Base-by-base conservation (phyloP, 306 rosid species). In the Luffa aegyptiaca region DNA sequence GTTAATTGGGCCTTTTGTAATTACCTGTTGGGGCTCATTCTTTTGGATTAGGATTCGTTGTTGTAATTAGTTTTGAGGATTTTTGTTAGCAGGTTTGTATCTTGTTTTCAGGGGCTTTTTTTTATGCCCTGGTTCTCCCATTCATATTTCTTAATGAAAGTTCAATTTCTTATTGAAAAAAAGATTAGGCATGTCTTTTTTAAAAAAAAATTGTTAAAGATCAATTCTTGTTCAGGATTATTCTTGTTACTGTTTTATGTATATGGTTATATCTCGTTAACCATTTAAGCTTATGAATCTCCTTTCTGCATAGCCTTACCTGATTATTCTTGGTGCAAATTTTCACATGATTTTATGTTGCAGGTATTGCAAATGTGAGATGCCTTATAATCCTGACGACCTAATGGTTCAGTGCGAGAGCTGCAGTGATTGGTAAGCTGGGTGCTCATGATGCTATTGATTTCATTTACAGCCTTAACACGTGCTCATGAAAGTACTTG, bases 341-440 rank as follows among this genome's bases (percentile, higher is more conserved):
- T 70, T 41, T 82, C 80, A 65, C 21, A 80, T 75, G 8, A 76
- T 83, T 77, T 81, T 49, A 48, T 69, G 49, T 87, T 82, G 89
- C 93, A 96, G 99, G 87, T 96, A 93, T 86, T 96, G 99, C 89
- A 96, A 96, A 86, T 96, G 99, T 81, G 99, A 96, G 91, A 96
- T 96, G 99, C 99, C 99, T 56, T 96, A 96, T 83, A 96, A 96
- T 58, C 99, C 99, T 10, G 99, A 96, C 72, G 98, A 96, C 80
- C 87, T 96, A 72, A 96, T 96, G 99, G 94, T 96, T 80, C 99
- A 96, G 80, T 96, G 99, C 48, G 99, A 96, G 79, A 92, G 89
- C 70, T 96, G 99, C 87, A 89, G 80, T 82, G 99, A 96, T 77
- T 96, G 99, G 99, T 96, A 86, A 85, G 94, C 86, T 68, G 33